These are phyloP conservation scores for Venturiaceae sp. DNA, from an alignment of 2,329 filamentous ascomycete genomes.

Conservation along the genomic window DNA sequence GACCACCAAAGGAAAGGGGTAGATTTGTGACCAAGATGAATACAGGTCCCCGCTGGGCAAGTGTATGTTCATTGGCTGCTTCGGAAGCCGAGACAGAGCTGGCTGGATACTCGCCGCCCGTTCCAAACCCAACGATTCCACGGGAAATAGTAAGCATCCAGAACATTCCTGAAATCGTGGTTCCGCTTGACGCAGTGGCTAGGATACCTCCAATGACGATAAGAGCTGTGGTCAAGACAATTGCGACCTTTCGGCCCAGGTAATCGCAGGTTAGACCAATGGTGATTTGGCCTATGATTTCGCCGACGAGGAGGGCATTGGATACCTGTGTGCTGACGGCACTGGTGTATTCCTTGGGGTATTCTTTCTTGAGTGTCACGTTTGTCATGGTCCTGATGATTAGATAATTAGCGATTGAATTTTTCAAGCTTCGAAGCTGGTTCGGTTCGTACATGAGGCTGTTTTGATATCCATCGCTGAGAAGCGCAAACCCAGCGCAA, in stretches of 20 bases:
- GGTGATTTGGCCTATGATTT: conserved; percentile 31
- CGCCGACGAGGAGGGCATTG: conserved; percentile 23
- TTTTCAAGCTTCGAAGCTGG: no score
- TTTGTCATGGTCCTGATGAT: conserved; percentile 45
- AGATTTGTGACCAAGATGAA: conserved; percentile 22
- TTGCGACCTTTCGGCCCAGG: conserved; percentile 35
- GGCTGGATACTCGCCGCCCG: no score
- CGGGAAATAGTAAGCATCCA: conserved; percentile 46
- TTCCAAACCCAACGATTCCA: no score
- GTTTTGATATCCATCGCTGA: no score
- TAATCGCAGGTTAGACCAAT: conserved; percentile 35
- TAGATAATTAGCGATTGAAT: no score
- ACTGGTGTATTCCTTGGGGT: neutral
- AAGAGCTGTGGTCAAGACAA: conserved; percentile 34
- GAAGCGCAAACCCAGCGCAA: no score
- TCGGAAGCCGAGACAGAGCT: no score
- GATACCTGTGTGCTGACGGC: neutral
- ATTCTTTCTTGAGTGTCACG: conserved; percentile 15
- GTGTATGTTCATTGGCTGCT: conserved; percentile 36
- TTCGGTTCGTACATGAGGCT: no score
- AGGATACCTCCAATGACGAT: conserved; percentile 37
- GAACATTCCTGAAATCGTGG: conserved; percentile 41
- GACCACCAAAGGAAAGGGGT: conserved; percentile 27
- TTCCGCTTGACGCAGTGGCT: conserved; percentile 32
- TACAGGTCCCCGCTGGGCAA: conserved; percentile 29